A percentile compares a stretch with the other conserved stretches of the same genome.
These are phyloP conservation scores for Plectosphaerella cucumerina DNA, from an alignment of 2,329 filamentous ascomycete genomes.

Conservation along the genomic window DNA sequence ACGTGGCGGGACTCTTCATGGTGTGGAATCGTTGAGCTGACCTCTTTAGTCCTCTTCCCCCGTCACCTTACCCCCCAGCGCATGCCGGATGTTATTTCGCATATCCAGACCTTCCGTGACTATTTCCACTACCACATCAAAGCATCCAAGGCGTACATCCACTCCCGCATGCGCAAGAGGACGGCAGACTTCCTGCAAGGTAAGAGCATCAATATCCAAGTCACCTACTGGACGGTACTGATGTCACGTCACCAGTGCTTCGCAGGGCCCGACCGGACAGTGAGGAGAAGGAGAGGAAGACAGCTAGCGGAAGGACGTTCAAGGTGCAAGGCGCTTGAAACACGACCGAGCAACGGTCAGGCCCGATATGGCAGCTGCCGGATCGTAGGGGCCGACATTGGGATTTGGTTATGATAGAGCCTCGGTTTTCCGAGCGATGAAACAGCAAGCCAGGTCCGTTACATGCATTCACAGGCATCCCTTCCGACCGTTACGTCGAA, in stretches of 20 bases:
- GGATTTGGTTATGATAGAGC: neutral
- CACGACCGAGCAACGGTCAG: neutral
- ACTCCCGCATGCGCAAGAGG: slow-evolving; percentile 94
- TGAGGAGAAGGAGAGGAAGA: slow-evolving; percentile 97
- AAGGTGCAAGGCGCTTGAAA: slow-evolving; percentile 39
- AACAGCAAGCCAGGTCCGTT: too few species aligned
- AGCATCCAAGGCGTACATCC: slow-evolving; percentile 98
- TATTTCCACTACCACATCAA: slow-evolving; percentile 99
- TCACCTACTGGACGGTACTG: slow-evolving; percentile 1
- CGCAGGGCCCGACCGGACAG: slow-evolving; percentile 91
- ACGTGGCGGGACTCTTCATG: slow-evolving; percentile 21
- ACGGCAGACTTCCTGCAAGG: slow-evolving; percentile 98
- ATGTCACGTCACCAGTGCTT: slow-evolving; percentile 60
- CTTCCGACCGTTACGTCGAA: too few species aligned
- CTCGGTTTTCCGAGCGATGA: neutral
- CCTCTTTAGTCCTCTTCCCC: slow-evolving; percentile 76
- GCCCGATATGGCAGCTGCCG: neutral
- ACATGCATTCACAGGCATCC: too few species aligned
- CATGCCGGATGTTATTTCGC: slow-evolving; percentile 92
- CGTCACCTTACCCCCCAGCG: slow-evolving; percentile 87
- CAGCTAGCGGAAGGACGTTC: slow-evolving; percentile 93
- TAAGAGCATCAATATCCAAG: slow-evolving; percentile 36
- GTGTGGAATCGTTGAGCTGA: slow-evolving; percentile 8
- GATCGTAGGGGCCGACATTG: neutral
- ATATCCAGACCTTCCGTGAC: slow-evolving; percentile 99